Base-by-base conservation (phyloP, 2,329 filamentous ascomycete species). In the Macrophomina tecta region DNA sequence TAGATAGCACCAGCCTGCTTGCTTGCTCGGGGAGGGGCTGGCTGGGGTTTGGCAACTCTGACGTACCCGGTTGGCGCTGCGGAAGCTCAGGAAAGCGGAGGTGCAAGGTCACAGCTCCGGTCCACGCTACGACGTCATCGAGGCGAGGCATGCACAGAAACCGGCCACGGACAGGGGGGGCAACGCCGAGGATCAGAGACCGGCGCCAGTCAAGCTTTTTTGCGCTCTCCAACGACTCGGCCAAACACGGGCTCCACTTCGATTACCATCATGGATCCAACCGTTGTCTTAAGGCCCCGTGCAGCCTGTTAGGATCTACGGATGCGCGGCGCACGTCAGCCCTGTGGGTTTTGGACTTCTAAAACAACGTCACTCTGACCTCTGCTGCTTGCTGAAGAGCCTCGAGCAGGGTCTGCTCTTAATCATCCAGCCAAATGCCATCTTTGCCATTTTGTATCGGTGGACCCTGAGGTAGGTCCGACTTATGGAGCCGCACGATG, bases 291-390 rank as follows among this genome's bases (percentile, higher is more conserved):
- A 40, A 45, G 40, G 28, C 56, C 30, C 56, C 56, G 56, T 46
- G 56, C 56, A 48, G 56, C 28, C n/a, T 42, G 40, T 32, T 40
- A 48, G 40, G 56, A 61, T 48, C 56, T 46, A 40, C 36, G 40
- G 56, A 46, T 61, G 28, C 40, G 9, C 56, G n/a, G 49, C 30
- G 56, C 56, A 48, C 56, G 56, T 61, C 56, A 61, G 56, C 56
- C 56, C 46, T 61, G 56, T 34, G 56, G 34, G 40, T 34, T 11
- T 45, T 5, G 9, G 8, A 23, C 52, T 42, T 38, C 36, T 58
- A 58, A 58, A 58, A 14, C 36, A 58, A 46, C 56, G 56, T 61
- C 56, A 61, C 56, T 61, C 40, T 61, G 56, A 61, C 56, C 42
- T 34, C 28, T 34, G 40, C 56, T 8, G 28, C 14, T n/a, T 14